A percentile compares a stretch with the other conserved stretches of the same genome.
Conservation (phyloP, 257 asterid genomes). For the Solanum ahanhuiri region DNA sequence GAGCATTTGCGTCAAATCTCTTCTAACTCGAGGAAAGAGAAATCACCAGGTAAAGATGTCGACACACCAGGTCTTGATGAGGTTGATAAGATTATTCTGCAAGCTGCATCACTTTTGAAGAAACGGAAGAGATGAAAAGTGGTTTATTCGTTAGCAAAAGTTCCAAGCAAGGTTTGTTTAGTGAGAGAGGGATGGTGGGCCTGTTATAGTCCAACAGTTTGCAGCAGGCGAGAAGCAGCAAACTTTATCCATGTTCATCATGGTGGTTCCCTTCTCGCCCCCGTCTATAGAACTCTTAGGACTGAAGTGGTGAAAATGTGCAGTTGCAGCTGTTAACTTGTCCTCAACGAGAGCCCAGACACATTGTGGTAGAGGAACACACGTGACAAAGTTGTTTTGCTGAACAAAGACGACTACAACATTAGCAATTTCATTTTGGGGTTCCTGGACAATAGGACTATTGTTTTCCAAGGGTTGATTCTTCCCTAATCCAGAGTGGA, state of each 20-base stretch:
- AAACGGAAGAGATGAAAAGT: slow-evolving; percentile 36
- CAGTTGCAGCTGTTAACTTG: not conserved
- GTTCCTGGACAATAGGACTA: not conserved
- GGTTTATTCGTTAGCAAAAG: not conserved
- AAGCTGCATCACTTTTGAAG: slow-evolving; percentile 86
- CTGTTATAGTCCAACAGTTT: not conserved
- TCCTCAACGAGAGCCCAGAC: not conserved
- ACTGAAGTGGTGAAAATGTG: not conserved
- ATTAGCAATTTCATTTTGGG: not conserved
- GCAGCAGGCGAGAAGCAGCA: not conserved
- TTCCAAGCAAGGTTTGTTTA: not conserved
- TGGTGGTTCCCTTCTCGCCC: not conserved
- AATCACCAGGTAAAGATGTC: slow-evolving; percentile 19
- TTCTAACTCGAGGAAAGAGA: slow-evolving; percentile 47
- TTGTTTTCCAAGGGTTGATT: not conserved
- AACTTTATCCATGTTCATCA: not conserved
- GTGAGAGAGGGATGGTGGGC: not conserved
- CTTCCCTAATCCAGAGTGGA: not conserved
- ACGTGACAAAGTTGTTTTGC: not conserved
- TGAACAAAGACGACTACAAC: not conserved
- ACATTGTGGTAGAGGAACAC: not conserved
- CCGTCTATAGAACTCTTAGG: not conserved
- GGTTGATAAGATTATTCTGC: slow-evolving; percentile 63
- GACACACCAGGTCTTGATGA: slow-evolving; percentile 59
- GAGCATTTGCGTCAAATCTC: slow-evolving; percentile 59